Evolutionary conservation across 768 basidiomycete genomes (phyloP), one percentile per base, ranked within the genome.

Genomic region (Agaricus subrufescens): DNA sequence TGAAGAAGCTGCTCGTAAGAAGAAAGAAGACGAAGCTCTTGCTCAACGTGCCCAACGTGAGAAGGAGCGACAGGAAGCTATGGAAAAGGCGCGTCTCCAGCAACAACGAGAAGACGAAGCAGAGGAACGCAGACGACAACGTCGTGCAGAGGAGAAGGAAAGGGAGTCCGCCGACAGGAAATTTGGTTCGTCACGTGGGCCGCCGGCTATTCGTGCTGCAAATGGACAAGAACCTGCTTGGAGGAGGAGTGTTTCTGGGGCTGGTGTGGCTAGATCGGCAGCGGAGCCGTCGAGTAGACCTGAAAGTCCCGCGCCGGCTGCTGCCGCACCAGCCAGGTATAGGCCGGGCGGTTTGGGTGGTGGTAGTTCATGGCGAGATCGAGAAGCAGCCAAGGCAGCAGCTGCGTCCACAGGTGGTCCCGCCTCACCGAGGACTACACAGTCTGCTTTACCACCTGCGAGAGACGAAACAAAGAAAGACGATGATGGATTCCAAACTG

Each of bases 81-180:
- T 69, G 12, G 84, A 89, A 54, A 69, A 78, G 27, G 84, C 82
- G 1, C 82, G 79, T n/a, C 71, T 77, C 49, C 87, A 82, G 59
- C 71, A 70, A 11, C 80, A 84, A 61, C 79, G 86, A 39, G 89
- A 89, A 62, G 84, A 85, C n/a, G 87, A 89, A 58, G 87, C 88
- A 1, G 80, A 80, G 70, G 73, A 73, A 51, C 73, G 78, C 56
- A 38, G 72, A 25, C 58, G 27, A 27, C 64, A 72, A 15, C 81
- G 80, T 42, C 81, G 82, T 50, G 71, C 73, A 3, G 63, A 71
- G 52, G 54, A 54, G 37, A 29, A 26, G 12, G 52, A 43, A 43
- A 37, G 30, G 39, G 49, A 56, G 29, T 34, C 31, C 14, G 19
- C 68, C 71, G 15, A 65, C 66, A 50, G 63, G 67, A 31, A 47